Evolutionary conservation across 2,329 filamentous ascomycete genomes (phyloP).

Genomic region (Colletotrichum theobromicola): DNA sequence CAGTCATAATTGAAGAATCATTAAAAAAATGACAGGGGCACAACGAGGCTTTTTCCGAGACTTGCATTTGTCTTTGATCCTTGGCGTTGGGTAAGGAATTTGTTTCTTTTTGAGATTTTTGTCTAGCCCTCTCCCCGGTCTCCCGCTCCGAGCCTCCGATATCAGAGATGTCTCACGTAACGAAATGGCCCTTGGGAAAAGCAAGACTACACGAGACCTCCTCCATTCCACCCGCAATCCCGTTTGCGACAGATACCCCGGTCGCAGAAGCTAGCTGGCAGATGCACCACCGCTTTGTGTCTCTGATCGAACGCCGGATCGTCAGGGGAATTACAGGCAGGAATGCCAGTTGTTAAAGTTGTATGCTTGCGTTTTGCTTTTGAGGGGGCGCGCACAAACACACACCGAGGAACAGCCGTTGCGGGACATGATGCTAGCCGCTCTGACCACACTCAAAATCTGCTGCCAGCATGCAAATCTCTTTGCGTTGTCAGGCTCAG

Average conservation of each 20-base stretch:
- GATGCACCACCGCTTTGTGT: conserved; percentile 4
- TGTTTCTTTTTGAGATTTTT: neutral
- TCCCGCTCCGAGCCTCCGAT: neutral
- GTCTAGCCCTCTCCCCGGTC: neutral
- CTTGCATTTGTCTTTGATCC: neutral
- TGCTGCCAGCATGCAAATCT: neutral
- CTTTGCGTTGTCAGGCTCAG: neutral
- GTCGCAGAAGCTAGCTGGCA: conserved; percentile 5
- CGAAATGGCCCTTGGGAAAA: neutral
- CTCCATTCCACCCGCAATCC: neutral
- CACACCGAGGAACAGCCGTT: neutral
- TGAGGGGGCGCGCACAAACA: neutral
- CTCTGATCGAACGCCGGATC: conserved; percentile 8
- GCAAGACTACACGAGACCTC: neutral
- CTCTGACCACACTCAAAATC: conserved; percentile 16
- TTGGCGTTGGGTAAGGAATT: neutral
- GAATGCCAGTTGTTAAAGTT: neutral
- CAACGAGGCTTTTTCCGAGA: neutral
- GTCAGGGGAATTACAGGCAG: conserved; percentile 4
- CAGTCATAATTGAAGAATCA: neutral
- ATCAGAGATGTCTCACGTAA: neutral
- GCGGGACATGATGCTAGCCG: neutral
- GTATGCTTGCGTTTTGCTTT: neutral
- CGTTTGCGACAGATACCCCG: neutral
- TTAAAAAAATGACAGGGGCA: neutral